Percentiles rank a stretch among this genome's conserved stretches.
These are phyloP conservation scores for Bruguiera parviflora DNA, from an alignment of 345 rosid species.

Conservation along the genomic window DNA sequence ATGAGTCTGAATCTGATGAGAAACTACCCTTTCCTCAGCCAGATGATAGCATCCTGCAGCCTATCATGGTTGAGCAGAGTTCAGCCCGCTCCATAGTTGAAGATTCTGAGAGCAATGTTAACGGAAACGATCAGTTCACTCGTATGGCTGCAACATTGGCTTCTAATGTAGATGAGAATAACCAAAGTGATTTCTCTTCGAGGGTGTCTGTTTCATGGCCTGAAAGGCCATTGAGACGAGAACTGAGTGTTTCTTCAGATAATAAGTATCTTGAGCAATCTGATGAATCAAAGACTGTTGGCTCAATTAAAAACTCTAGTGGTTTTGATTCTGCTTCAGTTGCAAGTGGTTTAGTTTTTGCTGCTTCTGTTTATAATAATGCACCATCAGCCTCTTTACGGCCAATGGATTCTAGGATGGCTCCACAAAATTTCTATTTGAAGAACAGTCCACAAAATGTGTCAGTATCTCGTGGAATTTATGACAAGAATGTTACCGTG, in stretches of 20 bases:
- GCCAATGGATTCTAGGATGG: constrained; percentile 57
- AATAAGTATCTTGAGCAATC: constrained; percentile 71
- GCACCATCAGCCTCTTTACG: constrained; percentile 42
- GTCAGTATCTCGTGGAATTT: constrained; percentile 58
- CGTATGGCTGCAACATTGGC: constrained; percentile 63
- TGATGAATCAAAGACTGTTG: constrained; percentile 57
- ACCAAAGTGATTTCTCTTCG: constrained; percentile 84
- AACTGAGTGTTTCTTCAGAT: constrained; percentile 76
- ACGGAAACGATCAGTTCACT: constrained; percentile 66
- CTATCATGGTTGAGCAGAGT: constrained; percentile 61
- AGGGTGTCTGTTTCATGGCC: constrained; percentile 77
- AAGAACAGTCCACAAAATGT: constrained; percentile 62
- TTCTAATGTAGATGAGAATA: constrained; percentile 66
- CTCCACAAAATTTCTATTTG: constrained; percentile 53
- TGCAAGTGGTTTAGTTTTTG: constrained; percentile 45
- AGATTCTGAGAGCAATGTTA: constrained; percentile 83
- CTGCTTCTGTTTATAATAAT: constrained; percentile 47
- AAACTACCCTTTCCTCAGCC: constrained; percentile 85
- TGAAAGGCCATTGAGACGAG: constrained; percentile 68
- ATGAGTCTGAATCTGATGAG: constrained; percentile 89
- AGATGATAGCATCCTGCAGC: constrained; percentile 79
- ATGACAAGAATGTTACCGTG: constrained; percentile 58
- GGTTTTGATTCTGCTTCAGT: constrained; percentile 45
- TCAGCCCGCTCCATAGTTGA: constrained; percentile 92
- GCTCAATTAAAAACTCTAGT: constrained; percentile 35